Evolutionary conservation across 1,139 yeast species (phyloP).

Genomic region (Sugiyamaella novakii): DNA sequence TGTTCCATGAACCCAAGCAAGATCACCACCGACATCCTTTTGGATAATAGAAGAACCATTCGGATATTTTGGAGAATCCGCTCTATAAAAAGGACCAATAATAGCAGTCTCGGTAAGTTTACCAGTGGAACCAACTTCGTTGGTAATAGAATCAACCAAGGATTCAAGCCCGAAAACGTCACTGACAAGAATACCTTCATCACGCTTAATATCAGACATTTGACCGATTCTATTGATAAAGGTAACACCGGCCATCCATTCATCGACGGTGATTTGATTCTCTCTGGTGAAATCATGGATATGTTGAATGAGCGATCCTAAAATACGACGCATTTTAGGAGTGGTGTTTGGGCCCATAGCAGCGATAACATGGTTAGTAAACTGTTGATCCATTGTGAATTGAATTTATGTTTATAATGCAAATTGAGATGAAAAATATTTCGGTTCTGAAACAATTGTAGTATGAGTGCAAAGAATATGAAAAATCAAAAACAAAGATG

Average conservation of each 20-base stretch:
- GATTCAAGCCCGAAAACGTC: constrained; percentile 45
- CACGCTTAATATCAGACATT: constrained; percentile 42
- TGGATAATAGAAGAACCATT: constrained; percentile 41
- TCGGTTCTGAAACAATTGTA: too few species aligned
- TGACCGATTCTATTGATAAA: constrained; percentile 44
- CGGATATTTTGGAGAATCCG: constrained; percentile 38
- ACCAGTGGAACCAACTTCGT: constrained; percentile 28
- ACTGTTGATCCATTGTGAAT: constrained; percentile 37
- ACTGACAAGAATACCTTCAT: constrained; percentile 44
- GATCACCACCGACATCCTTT: constrained; percentile 42
- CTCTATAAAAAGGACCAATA: constrained; percentile 42
- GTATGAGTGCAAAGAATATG: too few species aligned
- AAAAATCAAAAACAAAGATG: too few species aligned
- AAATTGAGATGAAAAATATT: too few species aligned
- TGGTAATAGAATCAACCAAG: constrained; percentile 42
- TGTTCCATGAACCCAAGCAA: constrained; percentile 37
- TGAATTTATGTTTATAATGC: constrained; percentile 45
- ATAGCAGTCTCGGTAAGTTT: constrained; percentile 40
- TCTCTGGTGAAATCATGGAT: constrained; percentile 46
- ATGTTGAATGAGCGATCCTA: constrained; percentile 42
- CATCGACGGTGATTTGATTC: constrained; percentile 43
- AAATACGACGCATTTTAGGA: constrained; percentile 36
- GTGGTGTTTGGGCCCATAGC: constrained; percentile 43
- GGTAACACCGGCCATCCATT: constrained; percentile 43
- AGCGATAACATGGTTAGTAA: constrained; percentile 38